Evolutionary conservation across 768 basidiomycete species (phyloP).

Genomic region (Mycena vitilis): DNA sequence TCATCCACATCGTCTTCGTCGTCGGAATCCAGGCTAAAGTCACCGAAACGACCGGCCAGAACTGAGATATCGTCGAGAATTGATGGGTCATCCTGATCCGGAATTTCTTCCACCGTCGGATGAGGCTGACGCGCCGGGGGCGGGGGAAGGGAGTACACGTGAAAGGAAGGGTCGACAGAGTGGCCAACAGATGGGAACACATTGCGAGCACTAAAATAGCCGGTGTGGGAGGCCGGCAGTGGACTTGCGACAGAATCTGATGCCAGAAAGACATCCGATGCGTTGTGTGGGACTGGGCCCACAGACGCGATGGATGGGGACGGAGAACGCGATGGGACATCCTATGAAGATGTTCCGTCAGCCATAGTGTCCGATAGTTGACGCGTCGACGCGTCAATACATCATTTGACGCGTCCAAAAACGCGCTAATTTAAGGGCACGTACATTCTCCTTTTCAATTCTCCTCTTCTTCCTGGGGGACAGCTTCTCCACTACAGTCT

Average conservation of each 20-base stretch:
- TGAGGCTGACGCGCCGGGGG: not conserved
- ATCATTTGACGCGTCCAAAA: too few relatives aligned
- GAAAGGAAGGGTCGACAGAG: not conserved
- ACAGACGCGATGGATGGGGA: not conserved
- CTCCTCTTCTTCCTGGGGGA: conserved; percentile 11
- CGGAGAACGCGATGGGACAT: too few relatives aligned
- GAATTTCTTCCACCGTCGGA: not conserved
- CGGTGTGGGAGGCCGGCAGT: not conserved
- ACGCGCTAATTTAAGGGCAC: not conserved
- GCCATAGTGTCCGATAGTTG: not conserved
- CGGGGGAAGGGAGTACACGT: not conserved
- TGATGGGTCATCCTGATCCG: not conserved
- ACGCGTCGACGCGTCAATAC: too few relatives aligned
- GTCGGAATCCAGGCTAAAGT: not conserved
- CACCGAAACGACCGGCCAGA: not conserved
- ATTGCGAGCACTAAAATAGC: not conserved
- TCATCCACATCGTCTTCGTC: not conserved
- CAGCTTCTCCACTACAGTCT: not conserved
- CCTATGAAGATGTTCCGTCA: not conserved
- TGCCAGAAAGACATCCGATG: conserved; percentile 1
- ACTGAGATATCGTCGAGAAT: not conserved
- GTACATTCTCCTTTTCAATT: conserved; percentile 10
- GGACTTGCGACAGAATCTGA: not conserved
- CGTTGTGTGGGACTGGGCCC: not conserved
- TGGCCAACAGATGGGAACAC: not conserved